A percentile compares a stretch with the other conserved stretches of the same genome.
phyloP scores from a whole-genome alignment of 2,329 filamentous ascomycete species.

The Calycina herbarum region DNA sequence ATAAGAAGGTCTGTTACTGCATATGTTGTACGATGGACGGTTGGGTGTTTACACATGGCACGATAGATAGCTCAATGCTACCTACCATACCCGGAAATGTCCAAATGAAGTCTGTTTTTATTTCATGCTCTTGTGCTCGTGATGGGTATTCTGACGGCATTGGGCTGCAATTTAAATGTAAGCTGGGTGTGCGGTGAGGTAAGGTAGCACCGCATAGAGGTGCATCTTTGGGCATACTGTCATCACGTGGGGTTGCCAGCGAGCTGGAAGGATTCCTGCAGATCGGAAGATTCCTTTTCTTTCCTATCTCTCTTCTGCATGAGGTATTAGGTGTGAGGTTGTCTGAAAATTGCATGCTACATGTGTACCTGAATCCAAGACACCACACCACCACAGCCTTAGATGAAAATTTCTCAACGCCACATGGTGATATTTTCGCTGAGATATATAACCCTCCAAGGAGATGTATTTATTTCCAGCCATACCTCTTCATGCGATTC shows the following conservation, averaged over 20 bases:
- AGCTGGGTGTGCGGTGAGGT: conserved; percentile 1
- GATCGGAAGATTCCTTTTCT: neutral
- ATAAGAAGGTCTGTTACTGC: neutral
- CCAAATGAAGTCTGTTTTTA: conserved; percentile 4
- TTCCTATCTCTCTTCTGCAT: neutral
- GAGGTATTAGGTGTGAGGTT: neutral
- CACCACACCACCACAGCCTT: neutral
- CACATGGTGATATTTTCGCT: neutral
- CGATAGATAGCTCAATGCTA: neutral
- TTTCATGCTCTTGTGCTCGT: conserved; percentile 1
- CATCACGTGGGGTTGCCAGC: conserved; percentile 5
- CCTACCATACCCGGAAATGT: neutral
- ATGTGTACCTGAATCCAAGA: neutral
- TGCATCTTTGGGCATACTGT: neutral
- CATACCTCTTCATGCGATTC: neutral
- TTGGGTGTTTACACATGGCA: neutral
- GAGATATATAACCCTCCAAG: conserved; percentile 3
- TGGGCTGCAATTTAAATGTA: conserved; percentile 1
- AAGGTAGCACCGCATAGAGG: conserved; percentile 7
- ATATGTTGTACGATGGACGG: neutral
- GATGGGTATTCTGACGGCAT: neutral
- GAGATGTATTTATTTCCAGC: neutral
- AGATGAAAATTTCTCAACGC: neutral
- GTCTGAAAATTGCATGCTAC: neutral
- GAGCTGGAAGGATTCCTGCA: neutral